Evolutionary conservation across 169 alveolate species (phyloP), one percentile per base, ranked within the genome.

Genomic region (Cryptosporidium xiaoi): DNA sequence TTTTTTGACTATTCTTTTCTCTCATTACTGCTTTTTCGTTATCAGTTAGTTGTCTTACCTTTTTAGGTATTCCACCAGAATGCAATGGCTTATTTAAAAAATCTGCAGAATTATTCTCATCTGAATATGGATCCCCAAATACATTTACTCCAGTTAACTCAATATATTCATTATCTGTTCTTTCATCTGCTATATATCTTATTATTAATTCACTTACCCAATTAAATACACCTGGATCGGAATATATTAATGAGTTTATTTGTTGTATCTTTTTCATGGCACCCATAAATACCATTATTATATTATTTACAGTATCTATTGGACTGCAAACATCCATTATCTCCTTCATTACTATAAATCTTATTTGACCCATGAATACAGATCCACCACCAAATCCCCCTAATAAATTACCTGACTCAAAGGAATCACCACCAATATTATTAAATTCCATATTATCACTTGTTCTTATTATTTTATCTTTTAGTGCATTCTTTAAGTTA

Each of bases 61-160:
- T 77, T 18, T 60, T 60, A 16, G 87, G 87, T 2, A 77, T 77
- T 12, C 87, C 87, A n/a, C 51, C 29, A 10, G 77, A 56, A 29
- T 60, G 71, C 31, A 77, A 8, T 15, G 77, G 71, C 33, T 62
- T 62, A 31, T 62, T 77, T 53, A 56, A 27, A 27, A 77, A 58
- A 29, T 77, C 64, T 3, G 29, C 13, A 44, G 65, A 1, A 44
- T 62, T 48, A 7, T 60, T 71, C 24, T 77, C 87, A 34, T 77
- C 64, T 12, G 87, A 77, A 44, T 77, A 77, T 13, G 87, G 87
- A 44, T 77, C 87, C 2, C 87, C 87, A 77, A 77, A 77, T 46
- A 77, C 87, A 77, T 77, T 77, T 16, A 60, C 71, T 77, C 87
- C 87, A 16, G 87, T 62, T 46, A 77, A 62, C 16, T 77, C 87